Conservation (phyloP, 1,284 basidiomycete genomes). For the Volvariella surrecta region DNA sequence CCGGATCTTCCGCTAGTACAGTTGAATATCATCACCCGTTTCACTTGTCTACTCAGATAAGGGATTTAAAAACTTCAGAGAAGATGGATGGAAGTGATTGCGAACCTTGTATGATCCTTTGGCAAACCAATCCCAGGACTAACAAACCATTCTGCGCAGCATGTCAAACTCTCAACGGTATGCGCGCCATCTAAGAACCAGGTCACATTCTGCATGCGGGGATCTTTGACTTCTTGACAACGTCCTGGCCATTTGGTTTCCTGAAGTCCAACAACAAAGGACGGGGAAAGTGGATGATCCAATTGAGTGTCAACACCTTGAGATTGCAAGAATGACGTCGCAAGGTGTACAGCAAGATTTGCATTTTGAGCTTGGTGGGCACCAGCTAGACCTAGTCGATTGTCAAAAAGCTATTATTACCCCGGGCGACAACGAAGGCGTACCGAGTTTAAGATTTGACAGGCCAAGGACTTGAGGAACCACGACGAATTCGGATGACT, state of each 20-base stretch:
- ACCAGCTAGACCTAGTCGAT: slow-evolving; percentile 71
- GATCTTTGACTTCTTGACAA: slow-evolving; percentile 79
- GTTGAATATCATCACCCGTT: slow-evolving; percentile 85
- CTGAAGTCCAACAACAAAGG: slow-evolving; percentile 58
- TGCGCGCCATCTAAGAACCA: slow-evolving; percentile 98
- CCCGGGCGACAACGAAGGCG: slow-evolving; percentile 11
- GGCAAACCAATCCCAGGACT: slow-evolving; percentile 35
- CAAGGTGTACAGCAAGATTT: slow-evolving; percentile 75
- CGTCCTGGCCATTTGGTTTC: slow-evolving; percentile 91
- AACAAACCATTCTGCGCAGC: slow-evolving; percentile 85
- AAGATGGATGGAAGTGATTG: no score
- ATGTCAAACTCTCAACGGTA: slow-evolving; percentile 84
- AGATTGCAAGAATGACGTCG: slow-evolving; percentile 59
- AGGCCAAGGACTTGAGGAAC: slow-evolving; percentile 41
- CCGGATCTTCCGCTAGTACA: slow-evolving; percentile 90
- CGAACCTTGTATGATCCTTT: slow-evolving; percentile 10
- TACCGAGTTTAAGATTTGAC: slow-evolving; percentile 56
- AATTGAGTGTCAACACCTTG: slow-evolving; percentile 16
- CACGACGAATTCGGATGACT: slow-evolving; percentile 64
- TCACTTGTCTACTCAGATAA: slow-evolving; percentile 5
- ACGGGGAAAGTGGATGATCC: slow-evolving; percentile 32
- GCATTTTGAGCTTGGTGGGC: slow-evolving; percentile 89
- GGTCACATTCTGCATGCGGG: slow-evolving; percentile 37
- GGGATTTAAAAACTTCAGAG: background rate
- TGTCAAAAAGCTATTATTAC: slow-evolving; percentile 4